A percentile compares a stretch with the other conserved stretches of the same genome.
Evolutionary conservation across 805 yeast species (phyloP).

Genomic region (Myxozyma mucilagina): DNA sequence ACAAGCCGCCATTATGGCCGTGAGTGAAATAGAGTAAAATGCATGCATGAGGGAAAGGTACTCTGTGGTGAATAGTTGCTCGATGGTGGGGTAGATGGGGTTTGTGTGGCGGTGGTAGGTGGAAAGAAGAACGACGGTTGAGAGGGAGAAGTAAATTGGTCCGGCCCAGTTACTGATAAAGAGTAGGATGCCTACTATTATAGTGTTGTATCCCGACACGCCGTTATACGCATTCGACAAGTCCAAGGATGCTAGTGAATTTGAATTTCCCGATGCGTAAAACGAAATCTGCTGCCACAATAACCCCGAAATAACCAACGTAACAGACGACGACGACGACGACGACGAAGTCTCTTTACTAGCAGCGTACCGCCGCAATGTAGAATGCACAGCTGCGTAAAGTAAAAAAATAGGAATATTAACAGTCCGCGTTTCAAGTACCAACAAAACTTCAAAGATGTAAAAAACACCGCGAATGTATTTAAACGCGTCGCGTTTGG

Average conservation of each 20-base stretch:
- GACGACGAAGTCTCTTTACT: not conserved
- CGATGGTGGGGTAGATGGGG: slow-evolving; percentile 7
- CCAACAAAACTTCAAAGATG: slow-evolving; percentile 13
- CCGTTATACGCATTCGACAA: slow-evolving; percentile 93
- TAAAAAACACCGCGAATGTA: slow-evolving; percentile 22
- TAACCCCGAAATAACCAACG: slow-evolving; percentile 17
- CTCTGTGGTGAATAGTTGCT: slow-evolving; percentile 30
- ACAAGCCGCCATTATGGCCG: slow-evolving; percentile 68
- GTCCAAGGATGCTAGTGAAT: slow-evolving; percentile 88
- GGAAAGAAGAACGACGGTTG: slow-evolving; percentile 40
- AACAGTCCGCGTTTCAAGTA: slow-evolving; percentile 56
- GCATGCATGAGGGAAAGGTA: slow-evolving; percentile 43
- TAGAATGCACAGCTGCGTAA: slow-evolving; percentile 40
- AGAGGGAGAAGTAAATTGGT: slow-evolving; percentile 62
- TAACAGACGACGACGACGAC: slow-evolving; percentile 5
- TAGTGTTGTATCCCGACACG: slow-evolving; percentile 63
- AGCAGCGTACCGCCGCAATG: slow-evolving; percentile 28
- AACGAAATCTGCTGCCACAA: slow-evolving; percentile 73
- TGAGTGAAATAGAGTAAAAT: slow-evolving; percentile 62
- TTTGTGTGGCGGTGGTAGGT: slow-evolving; percentile 6
- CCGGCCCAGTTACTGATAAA: slow-evolving; percentile 83
- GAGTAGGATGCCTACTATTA: slow-evolving; percentile 73
- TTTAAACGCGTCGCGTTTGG: slow-evolving; percentile 11
- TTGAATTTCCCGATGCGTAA: slow-evolving; percentile 87
- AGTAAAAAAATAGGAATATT: slow-evolving; percentile 57